Percentiles rank a stretch among this genome's conserved stretches.
phyloP scores from a whole-genome alignment of 768 basidiomycete genomes.

The Kwoniella dejecticola region DNA sequence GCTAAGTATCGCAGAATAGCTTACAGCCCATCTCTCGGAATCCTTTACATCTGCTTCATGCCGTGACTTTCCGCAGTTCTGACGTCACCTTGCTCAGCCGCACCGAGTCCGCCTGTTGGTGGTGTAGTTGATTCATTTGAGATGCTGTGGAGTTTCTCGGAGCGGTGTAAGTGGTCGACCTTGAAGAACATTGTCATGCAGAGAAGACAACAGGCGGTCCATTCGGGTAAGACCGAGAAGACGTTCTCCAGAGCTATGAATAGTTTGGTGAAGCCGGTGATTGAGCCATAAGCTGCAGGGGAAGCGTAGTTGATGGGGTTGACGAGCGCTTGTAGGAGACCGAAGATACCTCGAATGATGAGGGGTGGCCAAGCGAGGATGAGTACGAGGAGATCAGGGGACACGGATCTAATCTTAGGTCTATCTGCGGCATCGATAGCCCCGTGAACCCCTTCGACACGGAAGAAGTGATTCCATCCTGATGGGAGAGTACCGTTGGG shows the following conservation, averaged over 20 bases:
- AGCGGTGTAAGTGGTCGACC: too few relatives aligned
- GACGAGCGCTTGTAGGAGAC: constrained; percentile 29
- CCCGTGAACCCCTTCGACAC: constrained; percentile 17
- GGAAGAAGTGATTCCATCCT: constrained; percentile 19
- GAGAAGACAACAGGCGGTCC: constrained; percentile 32
- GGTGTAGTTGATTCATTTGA: too few relatives aligned
- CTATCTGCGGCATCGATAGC: constrained; percentile 12
- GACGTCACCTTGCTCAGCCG: not conserved
- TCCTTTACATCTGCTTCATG: too few relatives aligned
- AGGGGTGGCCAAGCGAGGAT: constrained; percentile 33
- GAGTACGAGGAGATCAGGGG: constrained; percentile 18
- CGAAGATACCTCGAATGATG: constrained; percentile 32
- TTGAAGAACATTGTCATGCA: constrained; percentile 25
- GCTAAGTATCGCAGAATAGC: too few relatives aligned
- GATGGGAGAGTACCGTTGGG: constrained; percentile 11
- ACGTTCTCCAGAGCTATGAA: constrained; percentile 29
- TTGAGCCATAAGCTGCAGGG: constrained; percentile 15
- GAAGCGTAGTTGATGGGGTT: constrained; percentile 22
- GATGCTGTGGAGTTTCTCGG: too few relatives aligned
- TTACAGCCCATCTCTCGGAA: too few relatives aligned
- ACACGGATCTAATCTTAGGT: constrained; percentile 9
- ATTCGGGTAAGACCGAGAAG: constrained; percentile 30
- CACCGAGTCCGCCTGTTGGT: too few relatives aligned
- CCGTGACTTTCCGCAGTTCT: not conserved
- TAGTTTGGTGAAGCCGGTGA: constrained; percentile 12